These are phyloP conservation scores for Sarcomyxa edulis DNA, from an alignment of 768 basidiomycete species.

Conservation along the genomic window DNA sequence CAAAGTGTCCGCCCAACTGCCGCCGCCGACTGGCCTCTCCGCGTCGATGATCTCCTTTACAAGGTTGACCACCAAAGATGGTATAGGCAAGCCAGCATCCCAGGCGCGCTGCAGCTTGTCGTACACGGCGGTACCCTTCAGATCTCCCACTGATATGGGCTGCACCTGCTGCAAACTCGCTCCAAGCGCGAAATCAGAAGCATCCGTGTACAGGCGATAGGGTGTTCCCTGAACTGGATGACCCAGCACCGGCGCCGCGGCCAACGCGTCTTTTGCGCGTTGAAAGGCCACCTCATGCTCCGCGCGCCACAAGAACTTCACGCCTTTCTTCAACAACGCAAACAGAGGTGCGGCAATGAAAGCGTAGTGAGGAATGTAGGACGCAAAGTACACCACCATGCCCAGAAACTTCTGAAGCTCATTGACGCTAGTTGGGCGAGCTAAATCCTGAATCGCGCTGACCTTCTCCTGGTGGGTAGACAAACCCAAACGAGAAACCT, in stretches of 20 bases:
- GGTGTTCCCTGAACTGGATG: slow-evolving; percentile 17
- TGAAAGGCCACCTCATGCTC: slow-evolving; percentile 2
- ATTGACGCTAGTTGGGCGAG: slow-evolving; percentile 17
- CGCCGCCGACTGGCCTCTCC: slow-evolving; percentile 10
- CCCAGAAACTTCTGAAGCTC: slow-evolving; percentile 29
- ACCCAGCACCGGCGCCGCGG: slow-evolving; percentile 8
- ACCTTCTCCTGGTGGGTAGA: no score
- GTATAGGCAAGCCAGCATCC: slow-evolving; percentile 12
- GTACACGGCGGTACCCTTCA: slow-evolving; percentile 21
- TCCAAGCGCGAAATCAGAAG: slow-evolving; percentile 21
- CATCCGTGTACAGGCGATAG: no score
- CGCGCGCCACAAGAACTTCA: slow-evolving; percentile 14
- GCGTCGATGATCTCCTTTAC: slow-evolving; percentile 14
- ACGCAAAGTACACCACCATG: slow-evolving; percentile 31
- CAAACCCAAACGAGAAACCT: no score
- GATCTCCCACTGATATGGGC: slow-evolving; percentile 17
- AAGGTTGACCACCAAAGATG: slow-evolving; percentile 13
- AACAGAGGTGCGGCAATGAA: slow-evolving; percentile 28
- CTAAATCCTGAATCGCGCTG: slow-evolving; percentile 23
- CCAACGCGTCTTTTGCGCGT: no score
- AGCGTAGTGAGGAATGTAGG: slow-evolving; percentile 29
- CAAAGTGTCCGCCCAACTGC: slow-evolving; percentile 13
- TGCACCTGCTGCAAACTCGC: slow-evolving; percentile 28
- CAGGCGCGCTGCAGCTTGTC: slow-evolving; percentile 16
- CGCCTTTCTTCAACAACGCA: slow-evolving; percentile 22